Percentiles rank a stretch among this genome's conserved stretches.
Evolutionary conservation across 352 stramenopile species (phyloP).

Genomic region (Phytopythium cucurbitacearum): DNA sequence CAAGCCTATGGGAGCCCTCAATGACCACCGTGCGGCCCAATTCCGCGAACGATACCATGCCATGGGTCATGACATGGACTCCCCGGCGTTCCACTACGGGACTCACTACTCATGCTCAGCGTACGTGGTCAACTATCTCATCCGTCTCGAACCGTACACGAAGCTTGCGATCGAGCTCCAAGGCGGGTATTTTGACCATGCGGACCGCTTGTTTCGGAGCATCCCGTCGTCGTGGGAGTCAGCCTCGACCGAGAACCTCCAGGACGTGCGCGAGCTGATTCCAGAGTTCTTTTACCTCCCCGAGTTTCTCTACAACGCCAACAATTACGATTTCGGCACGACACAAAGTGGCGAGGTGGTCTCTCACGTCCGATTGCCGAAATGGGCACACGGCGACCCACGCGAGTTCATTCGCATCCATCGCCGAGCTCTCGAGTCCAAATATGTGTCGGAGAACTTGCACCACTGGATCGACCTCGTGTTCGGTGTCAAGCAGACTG

Average conservation of each 20-base stretch:
- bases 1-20: constrained; percentile 93
- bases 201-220: constrained; percentile 95
- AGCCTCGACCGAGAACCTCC: constrained; percentile 90
- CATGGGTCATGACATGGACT: constrained; percentile 61
- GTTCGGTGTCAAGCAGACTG: constrained; percentile 96
- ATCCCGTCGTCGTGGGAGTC: constrained; percentile 93
- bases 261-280: constrained; percentile 82
- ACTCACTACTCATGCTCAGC: constrained; percentile 96
- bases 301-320: constrained; percentile 78
- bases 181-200: constrained; percentile 89
- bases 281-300: constrained; percentile 79
- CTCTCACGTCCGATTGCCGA: constrained; percentile 89
- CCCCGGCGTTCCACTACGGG: constrained; percentile 95
- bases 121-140: constrained; percentile 97
- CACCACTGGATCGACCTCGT: constrained; percentile 98
- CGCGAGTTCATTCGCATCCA: constrained; percentile 95
- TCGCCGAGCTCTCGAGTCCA: constrained; percentile 94
- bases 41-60: constrained; percentile 85
- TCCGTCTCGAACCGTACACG: constrained; percentile 90
- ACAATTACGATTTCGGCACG: constrained; percentile 60
- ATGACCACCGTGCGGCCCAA: constrained; percentile 67
- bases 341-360: constrained; percentile 86
- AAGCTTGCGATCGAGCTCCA: constrained; percentile 60
- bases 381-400: constrained; percentile 91
- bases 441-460: constrained; percentile 95